These are phyloP conservation scores for Hawksworthiomyces lignivorus DNA, from an alignment of 2,329 filamentous ascomycete genomes.

Conservation along the genomic window DNA sequence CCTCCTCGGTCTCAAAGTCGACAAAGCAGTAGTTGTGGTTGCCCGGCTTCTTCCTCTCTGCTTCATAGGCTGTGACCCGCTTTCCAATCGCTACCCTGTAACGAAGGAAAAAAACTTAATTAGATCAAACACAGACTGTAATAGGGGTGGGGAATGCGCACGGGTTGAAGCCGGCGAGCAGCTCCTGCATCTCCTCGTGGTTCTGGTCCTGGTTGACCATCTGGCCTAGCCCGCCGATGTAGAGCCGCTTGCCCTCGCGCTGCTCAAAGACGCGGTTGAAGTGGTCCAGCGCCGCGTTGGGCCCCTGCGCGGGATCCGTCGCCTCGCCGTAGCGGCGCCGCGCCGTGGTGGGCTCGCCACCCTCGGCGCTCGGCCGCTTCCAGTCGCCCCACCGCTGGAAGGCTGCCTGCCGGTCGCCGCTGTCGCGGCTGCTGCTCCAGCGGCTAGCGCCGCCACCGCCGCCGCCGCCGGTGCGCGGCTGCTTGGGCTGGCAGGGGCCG, in stretches of 20 bases:
- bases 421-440: slow-evolving; percentile 11
- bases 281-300: slow-evolving; percentile 22
- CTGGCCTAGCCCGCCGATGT: slow-evolving; percentile 41
- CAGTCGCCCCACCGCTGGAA: slow-evolving; percentile 40
- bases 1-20: slow-evolving; percentile 48
- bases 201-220: slow-evolving; percentile 42
- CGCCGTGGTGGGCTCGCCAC: no score
- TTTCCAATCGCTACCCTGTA: slow-evolving; percentile 34
- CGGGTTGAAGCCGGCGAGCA: slow-evolving; percentile 40
- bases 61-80: slow-evolving; percentile 51
- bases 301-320: background rate
- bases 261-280: slow-evolving; percentile 20
- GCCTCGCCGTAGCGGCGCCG: background rate
- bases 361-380: slow-evolving; percentile 17
- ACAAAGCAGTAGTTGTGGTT: slow-evolving; percentile 60
- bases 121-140: no score
- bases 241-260: slow-evolving; percentile 34
- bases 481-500: slow-evolving; percentile 55
- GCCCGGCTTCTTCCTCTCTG: slow-evolving; percentile 41
- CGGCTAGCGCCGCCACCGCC: slow-evolving; percentile 11
- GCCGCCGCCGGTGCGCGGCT: slow-evolving; percentile 16
- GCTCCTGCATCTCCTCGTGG: slow-evolving; percentile 34
- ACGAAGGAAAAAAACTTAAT: no score
- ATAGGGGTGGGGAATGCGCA: slow-evolving; percentile 18
- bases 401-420: slow-evolving; percentile 15